phyloP scores from a whole-genome alignment of 169 alveolate species.

The Plasmodium sp. region DNA sequence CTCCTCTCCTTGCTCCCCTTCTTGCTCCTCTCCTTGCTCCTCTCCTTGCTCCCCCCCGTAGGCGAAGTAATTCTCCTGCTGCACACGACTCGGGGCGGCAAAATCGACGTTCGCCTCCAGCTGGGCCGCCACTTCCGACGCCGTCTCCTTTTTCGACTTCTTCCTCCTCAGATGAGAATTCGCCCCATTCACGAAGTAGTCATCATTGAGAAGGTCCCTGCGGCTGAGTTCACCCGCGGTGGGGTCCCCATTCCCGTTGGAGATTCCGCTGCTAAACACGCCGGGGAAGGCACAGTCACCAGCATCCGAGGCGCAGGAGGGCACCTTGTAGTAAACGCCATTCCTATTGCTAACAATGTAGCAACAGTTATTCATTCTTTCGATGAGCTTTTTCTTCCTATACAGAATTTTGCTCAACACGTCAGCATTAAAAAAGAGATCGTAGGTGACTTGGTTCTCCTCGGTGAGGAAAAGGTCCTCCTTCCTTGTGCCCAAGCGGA shows the following conservation, averaged over 20 bases:
- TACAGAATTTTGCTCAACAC: slow-evolving; percentile 22
- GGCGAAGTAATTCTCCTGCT: neutral
- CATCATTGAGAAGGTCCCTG: neutral
- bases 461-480: slow-evolving; percentile 42
- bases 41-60: neutral
- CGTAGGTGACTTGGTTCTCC: slow-evolving; percentile 44
- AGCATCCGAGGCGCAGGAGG: neutral
- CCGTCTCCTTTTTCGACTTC: neutral
- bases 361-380: neutral
- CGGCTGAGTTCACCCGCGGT: neutral
- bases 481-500: slow-evolving; percentile 18
- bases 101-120: neutral
- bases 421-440: slow-evolving; percentile 30
- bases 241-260: neutral
- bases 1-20: neutral
- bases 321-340: slow-evolving; percentile 26
- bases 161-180: neutral
- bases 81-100: neutral
- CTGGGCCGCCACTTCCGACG: neutral
- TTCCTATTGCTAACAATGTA: slow-evolving; percentile 41
- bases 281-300: neutral
- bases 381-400: slow-evolving; percentile 34
- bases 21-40: neutral
- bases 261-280: neutral
- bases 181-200: neutral